Conservation (phyloP, 768 basidiomycete species). For the Mycena kentingensis region DNA sequence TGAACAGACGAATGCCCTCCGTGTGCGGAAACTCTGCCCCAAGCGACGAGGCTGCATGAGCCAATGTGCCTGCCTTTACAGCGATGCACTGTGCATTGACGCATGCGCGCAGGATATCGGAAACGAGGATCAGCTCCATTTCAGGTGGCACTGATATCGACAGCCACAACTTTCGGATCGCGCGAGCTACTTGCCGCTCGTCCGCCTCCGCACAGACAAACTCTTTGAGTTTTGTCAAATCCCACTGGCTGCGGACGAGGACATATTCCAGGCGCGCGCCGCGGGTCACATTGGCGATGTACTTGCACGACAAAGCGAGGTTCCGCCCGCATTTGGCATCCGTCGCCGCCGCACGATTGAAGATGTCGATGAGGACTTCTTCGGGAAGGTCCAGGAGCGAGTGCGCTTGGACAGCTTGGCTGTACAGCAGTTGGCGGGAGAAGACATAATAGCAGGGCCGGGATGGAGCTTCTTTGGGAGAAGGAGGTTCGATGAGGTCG, state of each 20-base stretch:
- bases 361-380: background rate
- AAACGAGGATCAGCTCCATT: background rate
- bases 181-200: background rate
- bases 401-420: background rate
- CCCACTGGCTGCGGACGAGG: background rate
- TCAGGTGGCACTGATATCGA: background rate
- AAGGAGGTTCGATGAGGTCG: no score
- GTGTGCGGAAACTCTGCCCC: background rate
- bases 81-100: background rate
- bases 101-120: background rate
- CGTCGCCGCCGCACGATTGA: background rate
- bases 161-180: background rate
- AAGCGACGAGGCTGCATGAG: background rate
- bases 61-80: background rate
- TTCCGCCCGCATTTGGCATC: background rate
- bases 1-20: background rate
- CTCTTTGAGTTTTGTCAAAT: background rate
- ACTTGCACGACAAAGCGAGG: background rate
- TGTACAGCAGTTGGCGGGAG: background rate
- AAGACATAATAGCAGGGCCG: background rate
- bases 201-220: background rate
- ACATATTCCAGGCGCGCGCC: background rate
- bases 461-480: no score
- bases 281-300: background rate
- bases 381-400: conserved; percentile 1